A percentile compares a stretch with the other conserved stretches of the same genome.
Evolutionary conservation across 768 basidiomycete genomes (phyloP).

Genomic region (Suillus subaureus): DNA sequence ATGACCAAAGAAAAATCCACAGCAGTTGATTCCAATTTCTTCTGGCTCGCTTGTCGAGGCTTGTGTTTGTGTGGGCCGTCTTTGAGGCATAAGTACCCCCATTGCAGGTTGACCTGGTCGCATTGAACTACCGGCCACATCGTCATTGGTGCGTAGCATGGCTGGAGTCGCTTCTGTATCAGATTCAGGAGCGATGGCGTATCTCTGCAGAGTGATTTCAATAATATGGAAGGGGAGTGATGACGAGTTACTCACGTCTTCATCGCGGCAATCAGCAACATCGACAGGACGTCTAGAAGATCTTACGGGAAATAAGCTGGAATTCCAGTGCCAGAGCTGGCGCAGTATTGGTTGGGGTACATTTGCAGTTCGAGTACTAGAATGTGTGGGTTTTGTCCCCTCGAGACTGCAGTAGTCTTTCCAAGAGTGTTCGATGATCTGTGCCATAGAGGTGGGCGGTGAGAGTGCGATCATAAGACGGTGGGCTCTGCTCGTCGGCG

Average conservation of each 20-base stretch:
- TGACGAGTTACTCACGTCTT: not conserved
- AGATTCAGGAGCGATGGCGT: not conserved
- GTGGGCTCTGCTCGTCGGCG: not conserved
- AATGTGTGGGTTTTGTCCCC: not conserved
- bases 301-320: not conserved
- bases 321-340: not conserved
- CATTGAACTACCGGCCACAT: not conserved
- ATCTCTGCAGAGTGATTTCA: not conserved
- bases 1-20: not conserved
- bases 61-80: not conserved
- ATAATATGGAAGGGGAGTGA: not conserved
- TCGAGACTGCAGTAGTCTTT: not conserved
- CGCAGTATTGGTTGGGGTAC: not conserved
- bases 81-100: not conserved
- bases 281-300: not conserved
- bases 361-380: not conserved
- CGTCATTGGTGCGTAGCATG: not conserved
- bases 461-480: not conserved
- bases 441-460: not conserved
- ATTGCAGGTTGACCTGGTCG: not conserved
- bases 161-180: not conserved
- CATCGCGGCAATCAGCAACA: not conserved
- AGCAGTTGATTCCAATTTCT: not conserved
- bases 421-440: not conserved
- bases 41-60: not conserved